Percentiles rank a stretch among this genome's conserved stretches.
Conservation (phyloP, 2,329 filamentous ascomycete genomes). For the Claviceps sp. region DNA sequence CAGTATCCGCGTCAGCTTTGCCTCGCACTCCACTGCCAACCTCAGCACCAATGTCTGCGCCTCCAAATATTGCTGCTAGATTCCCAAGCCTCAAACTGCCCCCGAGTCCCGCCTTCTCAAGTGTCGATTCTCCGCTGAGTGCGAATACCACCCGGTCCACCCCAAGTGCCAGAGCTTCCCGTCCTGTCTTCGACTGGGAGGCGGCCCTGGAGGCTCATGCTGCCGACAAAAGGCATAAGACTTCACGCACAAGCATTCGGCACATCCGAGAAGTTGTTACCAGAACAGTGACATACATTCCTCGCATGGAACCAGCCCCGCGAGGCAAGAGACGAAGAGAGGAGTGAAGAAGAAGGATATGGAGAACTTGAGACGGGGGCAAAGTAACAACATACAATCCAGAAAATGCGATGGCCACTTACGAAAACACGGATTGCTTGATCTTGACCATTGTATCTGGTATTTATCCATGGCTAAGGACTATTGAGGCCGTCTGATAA, state of each 20-base stretch:
- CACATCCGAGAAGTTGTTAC: conserved; percentile 83
- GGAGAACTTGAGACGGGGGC: neutral
- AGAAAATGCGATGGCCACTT: neutral
- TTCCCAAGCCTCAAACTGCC: conserved; percentile 63
- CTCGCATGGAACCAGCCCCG: conserved; percentile 73
- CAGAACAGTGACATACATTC: conserved; percentile 85
- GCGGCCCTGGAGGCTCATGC: conserved; percentile 54
- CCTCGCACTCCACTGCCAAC: conserved; percentile 39
- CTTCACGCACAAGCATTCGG: conserved; percentile 47
- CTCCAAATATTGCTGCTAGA: conserved; percentile 46
- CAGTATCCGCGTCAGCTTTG: conserved; percentile 24
- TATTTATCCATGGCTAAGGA: neutral
- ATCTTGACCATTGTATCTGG: conserved; percentile 5
- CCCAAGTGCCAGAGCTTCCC: conserved; percentile 51
- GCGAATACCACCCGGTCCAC: conserved; percentile 51
- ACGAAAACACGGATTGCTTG: conserved; percentile 1
- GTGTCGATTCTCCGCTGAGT: conserved; percentile 56
- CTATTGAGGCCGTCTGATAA: neutral
- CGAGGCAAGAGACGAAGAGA: conserved; percentile 83
- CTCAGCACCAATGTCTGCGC: conserved; percentile 42
- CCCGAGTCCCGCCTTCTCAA: conserved; percentile 57
- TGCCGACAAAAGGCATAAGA: conserved; percentile 45
- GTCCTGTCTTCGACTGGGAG: conserved; percentile 71
- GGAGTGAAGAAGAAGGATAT: conserved; percentile 19
- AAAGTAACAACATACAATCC: neutral